phyloP scores from a whole-genome alignment of 2,329 filamentous ascomycete species.

The Trichothecium sympodiale region DNA sequence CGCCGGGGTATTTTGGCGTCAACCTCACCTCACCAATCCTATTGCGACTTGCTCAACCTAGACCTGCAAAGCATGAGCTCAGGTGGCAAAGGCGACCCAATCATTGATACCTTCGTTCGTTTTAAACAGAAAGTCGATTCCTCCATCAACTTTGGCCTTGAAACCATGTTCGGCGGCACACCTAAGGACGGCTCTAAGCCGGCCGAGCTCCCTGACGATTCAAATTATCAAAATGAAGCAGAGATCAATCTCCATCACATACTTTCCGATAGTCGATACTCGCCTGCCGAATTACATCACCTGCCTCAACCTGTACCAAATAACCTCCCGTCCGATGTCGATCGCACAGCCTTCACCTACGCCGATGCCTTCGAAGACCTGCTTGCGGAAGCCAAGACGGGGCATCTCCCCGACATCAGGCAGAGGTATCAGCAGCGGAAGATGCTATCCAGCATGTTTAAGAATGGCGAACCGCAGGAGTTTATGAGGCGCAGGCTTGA shows the following conservation, averaged over 20 bases:
- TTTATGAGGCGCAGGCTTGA: constrained; percentile 30
- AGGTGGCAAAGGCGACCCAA: background rate
- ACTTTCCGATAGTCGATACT: constrained; percentile 1
- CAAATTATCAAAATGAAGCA: too few species aligned
- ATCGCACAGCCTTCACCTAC: constrained; percentile 34
- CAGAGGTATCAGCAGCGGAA: constrained; percentile 22
- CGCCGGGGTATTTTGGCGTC: too few species aligned
- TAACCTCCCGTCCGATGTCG: constrained; percentile 26
- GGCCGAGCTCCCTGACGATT: too few species aligned
- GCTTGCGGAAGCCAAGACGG: constrained; percentile 32
- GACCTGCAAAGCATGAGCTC: background rate
- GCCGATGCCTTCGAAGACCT: constrained; percentile 49
- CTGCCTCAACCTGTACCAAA: constrained; percentile 36
- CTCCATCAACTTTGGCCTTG: constrained; percentile 19
- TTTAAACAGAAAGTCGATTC: constrained; percentile 29
- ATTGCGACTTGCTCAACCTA: background rate
- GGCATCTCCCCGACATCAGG: constrained; percentile 27
- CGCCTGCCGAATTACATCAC: constrained; percentile 20
- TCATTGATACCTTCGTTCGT: constrained; percentile 24
- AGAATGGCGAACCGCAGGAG: constrained; percentile 25
- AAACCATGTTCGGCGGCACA: constrained; percentile 8
- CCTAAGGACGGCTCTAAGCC: too few species aligned
- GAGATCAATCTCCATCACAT: too few species aligned
- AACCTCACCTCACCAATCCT: too few species aligned
- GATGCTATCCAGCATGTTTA: constrained; percentile 26